A percentile compares a stretch with the other conserved stretches of the same genome.
These are phyloP conservation scores for Picocystis sp. DNA, from an alignment of 163 green algal species.

Conservation along the genomic window DNA sequence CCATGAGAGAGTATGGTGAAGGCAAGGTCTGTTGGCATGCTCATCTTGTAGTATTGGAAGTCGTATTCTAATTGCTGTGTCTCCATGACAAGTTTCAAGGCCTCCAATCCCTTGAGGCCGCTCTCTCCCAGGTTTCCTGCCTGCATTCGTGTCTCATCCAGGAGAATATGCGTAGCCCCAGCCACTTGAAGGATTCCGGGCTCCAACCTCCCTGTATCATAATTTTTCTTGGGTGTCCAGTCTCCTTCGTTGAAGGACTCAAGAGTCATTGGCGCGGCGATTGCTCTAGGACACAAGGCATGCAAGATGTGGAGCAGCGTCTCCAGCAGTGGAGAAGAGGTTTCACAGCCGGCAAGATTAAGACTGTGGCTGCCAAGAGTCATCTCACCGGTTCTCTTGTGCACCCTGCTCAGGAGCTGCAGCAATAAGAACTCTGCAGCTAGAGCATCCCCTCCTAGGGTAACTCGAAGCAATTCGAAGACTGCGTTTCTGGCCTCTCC, in stretches of 20 bases:
- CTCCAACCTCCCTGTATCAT: constrained; percentile 16
- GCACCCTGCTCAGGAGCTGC: constrained; percentile 26
- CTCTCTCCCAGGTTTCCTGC: constrained; percentile 28
- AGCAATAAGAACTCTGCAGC: constrained; percentile 57
- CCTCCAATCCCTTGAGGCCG: constrained; percentile 38
- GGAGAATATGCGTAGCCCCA: constrained; percentile 26
- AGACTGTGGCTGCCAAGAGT: constrained; percentile 19
- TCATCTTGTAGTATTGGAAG: constrained; percentile 44
- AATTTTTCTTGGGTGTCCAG: constrained; percentile 18
- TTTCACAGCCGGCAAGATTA: constrained; percentile 19
- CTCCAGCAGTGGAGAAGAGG: constrained; percentile 9
- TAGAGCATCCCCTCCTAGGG: constrained; percentile 43
- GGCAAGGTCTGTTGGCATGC: constrained; percentile 17
- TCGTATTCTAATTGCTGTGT: constrained; percentile 45
- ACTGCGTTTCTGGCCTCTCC: neutral
- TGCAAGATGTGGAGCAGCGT: constrained; percentile 21
- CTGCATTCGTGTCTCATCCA: constrained; percentile 48
- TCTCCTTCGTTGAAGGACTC: constrained; percentile 18
- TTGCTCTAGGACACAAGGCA: constrained; percentile 20
- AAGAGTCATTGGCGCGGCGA: constrained; percentile 26
- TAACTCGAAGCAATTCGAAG: constrained; percentile 15
- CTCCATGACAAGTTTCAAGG: constrained; percentile 25
- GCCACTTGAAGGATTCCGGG: constrained; percentile 28
- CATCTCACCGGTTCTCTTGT: neutral
- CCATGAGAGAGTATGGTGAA: neutral